phyloP scores from a whole-genome alignment of 352 stramenopile genomes.

The Phytopythium mirpurense region DNA sequence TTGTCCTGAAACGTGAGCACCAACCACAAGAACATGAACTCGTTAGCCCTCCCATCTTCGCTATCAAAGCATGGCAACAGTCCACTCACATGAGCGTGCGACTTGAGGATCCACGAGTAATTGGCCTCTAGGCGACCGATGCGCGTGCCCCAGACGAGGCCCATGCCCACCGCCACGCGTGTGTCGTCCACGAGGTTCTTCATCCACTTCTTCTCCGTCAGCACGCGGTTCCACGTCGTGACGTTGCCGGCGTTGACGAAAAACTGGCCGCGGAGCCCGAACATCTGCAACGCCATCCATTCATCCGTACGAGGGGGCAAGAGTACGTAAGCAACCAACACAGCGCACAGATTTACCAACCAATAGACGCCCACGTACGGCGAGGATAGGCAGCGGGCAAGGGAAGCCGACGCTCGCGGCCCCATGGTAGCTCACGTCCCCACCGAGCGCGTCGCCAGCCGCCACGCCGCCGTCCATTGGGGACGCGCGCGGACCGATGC shows the following conservation, averaged over 20 bases:
- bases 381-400: constrained; percentile 74
- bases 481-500: constrained; percentile 82
- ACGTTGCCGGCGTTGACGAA: constrained; percentile 90
- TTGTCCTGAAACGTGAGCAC: constrained; percentile 54
- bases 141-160: constrained; percentile 81
- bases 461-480: constrained; percentile 81
- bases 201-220: constrained; percentile 89
- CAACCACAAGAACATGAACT: neutral
- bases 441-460: constrained; percentile 82
- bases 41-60: neutral
- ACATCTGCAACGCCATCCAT: constrained; percentile 29
- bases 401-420: constrained; percentile 85
- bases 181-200: constrained; percentile 86
- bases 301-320: too few species aligned
- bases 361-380: constrained; percentile 66
- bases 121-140: constrained; percentile 89
- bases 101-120: constrained; percentile 89
- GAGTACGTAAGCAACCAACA: too few species aligned
- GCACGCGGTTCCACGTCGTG: constrained; percentile 76
- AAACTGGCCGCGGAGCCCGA: constrained; percentile 83
- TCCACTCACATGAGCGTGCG: constrained; percentile 60
- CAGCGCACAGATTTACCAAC: too few species aligned
- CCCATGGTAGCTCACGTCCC: constrained; percentile 85
- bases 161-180: constrained; percentile 78
- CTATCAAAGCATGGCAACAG: neutral